Conservation (phyloP, 768 basidiomycete species). For the Lactifluus pinguis region DNA sequence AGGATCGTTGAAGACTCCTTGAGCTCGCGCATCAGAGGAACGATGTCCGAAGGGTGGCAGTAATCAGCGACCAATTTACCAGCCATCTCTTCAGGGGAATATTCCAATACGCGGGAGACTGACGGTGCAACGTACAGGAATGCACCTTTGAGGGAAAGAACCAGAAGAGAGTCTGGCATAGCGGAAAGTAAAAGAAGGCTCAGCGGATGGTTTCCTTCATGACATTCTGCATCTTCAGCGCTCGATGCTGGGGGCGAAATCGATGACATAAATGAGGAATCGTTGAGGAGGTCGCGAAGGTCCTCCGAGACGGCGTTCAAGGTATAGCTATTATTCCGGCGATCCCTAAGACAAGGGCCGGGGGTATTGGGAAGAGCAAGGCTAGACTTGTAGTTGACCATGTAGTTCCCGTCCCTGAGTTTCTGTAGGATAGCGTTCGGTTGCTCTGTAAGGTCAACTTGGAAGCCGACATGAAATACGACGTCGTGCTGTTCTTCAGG, state of each 20-base stretch:
- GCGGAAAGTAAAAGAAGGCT: constrained; percentile 52
- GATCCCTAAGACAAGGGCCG: constrained; percentile 23
- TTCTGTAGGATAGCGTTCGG: constrained; percentile 76
- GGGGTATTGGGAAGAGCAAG: constrained; percentile 14
- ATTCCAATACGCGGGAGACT: constrained; percentile 71
- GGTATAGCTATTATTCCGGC: constrained; percentile 25
- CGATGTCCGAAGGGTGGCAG: constrained; percentile 83
- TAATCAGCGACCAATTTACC: constrained; percentile 71
- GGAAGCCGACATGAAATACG: constrained; percentile 89
- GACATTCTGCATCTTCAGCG: constrained; percentile 21
- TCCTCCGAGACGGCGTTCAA: constrained; percentile 41
- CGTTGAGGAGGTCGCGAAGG: constrained; percentile 40
- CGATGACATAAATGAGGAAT: constrained; percentile 38
- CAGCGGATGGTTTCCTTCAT: constrained; percentile 39
- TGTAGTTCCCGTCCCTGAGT: constrained; percentile 68
- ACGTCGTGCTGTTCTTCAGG: constrained; percentile 58
- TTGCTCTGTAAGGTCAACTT: constrained; percentile 85
- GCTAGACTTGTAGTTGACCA: constrained; percentile 46
- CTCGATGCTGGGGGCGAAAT: constrained; percentile 18
- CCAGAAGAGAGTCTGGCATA: constrained; percentile 76
- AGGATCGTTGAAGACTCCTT: constrained; percentile 50
- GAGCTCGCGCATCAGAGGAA: constrained; percentile 85
- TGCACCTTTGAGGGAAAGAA: constrained; percentile 84
- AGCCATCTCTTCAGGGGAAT: constrained; percentile 75
- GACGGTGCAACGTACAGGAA: constrained; percentile 90